These are phyloP conservation scores for Penicillium sclerotiorum DNA, from an alignment of 2,329 filamentous ascomycete genomes.

Conservation along the genomic window DNA sequence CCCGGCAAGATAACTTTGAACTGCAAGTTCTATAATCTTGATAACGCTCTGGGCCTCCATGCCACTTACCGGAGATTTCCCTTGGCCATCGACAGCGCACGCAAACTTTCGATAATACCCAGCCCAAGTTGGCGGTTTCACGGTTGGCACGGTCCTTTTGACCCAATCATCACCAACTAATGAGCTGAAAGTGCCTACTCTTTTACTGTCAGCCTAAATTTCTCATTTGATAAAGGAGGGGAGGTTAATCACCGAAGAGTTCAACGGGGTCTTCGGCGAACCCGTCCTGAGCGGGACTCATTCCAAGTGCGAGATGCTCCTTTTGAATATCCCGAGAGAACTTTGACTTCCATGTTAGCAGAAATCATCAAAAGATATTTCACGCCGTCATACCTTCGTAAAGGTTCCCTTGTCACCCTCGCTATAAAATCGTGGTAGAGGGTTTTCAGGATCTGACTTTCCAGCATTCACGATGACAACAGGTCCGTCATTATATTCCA, in stretches of 20 bases:
- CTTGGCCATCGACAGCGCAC: neutral
- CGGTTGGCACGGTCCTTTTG: neutral
- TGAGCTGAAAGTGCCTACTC: too few relatives aligned
- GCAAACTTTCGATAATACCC: neutral
- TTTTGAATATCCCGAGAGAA: neutral
- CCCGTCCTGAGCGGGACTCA: neutral
- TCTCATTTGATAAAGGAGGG: too few relatives aligned
- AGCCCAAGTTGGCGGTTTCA: neutral
- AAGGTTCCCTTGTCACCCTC: neutral
- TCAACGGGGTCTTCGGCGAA: neutral
- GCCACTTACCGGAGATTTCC: neutral
- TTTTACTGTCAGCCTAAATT: too few relatives aligned
- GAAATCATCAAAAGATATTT: too few relatives aligned
- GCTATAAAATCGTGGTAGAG: neutral
- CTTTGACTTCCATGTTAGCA: neutral
- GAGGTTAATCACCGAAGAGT: neutral
- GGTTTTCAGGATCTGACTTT: neutral
- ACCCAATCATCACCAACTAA: too few relatives aligned
- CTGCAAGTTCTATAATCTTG: neutral
- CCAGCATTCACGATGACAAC: neutral
- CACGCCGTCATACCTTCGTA: neutral
- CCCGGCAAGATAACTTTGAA: too few relatives aligned
- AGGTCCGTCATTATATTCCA: neutral
- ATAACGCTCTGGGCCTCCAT: neutral
- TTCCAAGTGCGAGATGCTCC: neutral